Percentiles rank a stretch among this genome's conserved stretches.
These are phyloP conservation scores for Limnanthes douglasii DNA, from an alignment of 345 rosid genomes.

Conservation along the genomic window DNA sequence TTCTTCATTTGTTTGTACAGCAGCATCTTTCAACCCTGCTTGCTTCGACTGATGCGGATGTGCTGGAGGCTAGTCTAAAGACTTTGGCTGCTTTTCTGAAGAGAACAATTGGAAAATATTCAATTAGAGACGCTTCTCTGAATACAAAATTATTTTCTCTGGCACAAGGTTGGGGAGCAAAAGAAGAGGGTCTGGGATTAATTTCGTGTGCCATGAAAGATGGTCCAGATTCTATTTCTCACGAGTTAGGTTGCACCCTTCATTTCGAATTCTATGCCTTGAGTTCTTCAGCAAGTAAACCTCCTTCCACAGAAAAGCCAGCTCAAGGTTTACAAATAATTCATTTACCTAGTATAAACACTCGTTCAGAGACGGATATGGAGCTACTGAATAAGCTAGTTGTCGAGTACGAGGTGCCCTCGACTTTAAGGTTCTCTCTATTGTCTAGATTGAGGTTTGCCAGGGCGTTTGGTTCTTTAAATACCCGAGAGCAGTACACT, in stretches of 20 bases:
- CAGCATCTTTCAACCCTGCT: slow-evolving; percentile 91
- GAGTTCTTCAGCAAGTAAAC: slow-evolving; percentile 20
- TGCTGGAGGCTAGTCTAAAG: slow-evolving; percentile 82
- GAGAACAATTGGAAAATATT: slow-evolving; percentile 69
- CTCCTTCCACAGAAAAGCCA: slow-evolving; percentile 21
- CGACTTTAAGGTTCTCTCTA: slow-evolving; percentile 66
- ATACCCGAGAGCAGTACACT: slow-evolving; percentile 73
- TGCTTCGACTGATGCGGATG: slow-evolving; percentile 92
- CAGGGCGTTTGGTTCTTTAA: slow-evolving; percentile 68
- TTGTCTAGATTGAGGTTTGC: slow-evolving; percentile 83
- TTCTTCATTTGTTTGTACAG: slow-evolving; percentile 29
- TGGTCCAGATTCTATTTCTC: slow-evolving; percentile 53
- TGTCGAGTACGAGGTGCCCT: slow-evolving; percentile 55
- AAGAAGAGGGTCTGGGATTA: slow-evolving; percentile 96
- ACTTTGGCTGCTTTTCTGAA: slow-evolving; percentile 79
- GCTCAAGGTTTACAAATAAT: slow-evolving; percentile 57
- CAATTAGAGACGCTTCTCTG: slow-evolving; percentile 64
- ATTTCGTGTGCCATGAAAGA: slow-evolving; percentile 49
- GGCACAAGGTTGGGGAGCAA: slow-evolving; percentile 99
- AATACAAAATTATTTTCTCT: slow-evolving; percentile 73
- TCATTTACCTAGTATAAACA: slow-evolving; percentile 44
- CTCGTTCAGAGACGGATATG: slow-evolving; percentile 46
- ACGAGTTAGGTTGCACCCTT: slow-evolving; percentile 75
- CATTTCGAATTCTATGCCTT: slow-evolving; percentile 91
- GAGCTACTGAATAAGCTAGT: slow-evolving; percentile 69